phyloP scores from a whole-genome alignment of 2,329 filamentous ascomycete genomes.

The Hypoxylon sp. region DNA sequence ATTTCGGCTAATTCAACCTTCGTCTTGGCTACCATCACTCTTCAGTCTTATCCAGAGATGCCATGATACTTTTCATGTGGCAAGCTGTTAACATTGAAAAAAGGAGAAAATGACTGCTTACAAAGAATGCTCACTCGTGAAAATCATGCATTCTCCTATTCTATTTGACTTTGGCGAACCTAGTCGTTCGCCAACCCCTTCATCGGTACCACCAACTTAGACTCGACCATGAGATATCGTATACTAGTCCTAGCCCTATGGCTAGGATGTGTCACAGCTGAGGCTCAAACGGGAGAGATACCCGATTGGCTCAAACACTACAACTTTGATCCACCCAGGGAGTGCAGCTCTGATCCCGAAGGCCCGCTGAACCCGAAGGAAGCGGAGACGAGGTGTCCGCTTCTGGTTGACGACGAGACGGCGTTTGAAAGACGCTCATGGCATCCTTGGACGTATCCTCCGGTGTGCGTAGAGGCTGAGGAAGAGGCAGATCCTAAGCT shows the following conservation, averaged over 20 bases:
- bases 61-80: slow-evolving; percentile 20
- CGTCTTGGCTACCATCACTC: slow-evolving; percentile 34
- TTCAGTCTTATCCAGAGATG: slow-evolving; percentile 15
- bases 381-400: slow-evolving; percentile 18
- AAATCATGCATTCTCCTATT: slow-evolving; percentile 22
- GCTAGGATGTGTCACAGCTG: slow-evolving; percentile 6
- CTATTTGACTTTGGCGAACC: background rate
- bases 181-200: background rate
- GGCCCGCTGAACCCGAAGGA: slow-evolving; percentile 29
- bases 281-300: slow-evolving; percentile 21
- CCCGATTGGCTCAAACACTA: slow-evolving; percentile 39
- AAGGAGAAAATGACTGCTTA: slow-evolving; percentile 11
- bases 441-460: slow-evolving; percentile 45
- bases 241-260: slow-evolving; percentile 23
- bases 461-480: slow-evolving; percentile 34
- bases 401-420: slow-evolving; percentile 40
- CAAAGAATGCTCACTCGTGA: slow-evolving; percentile 12
- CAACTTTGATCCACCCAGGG: slow-evolving; percentile 31
- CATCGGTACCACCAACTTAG: background rate
- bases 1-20: slow-evolving; percentile 42
- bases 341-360: slow-evolving; percentile 30
- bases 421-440: slow-evolving; percentile 33
- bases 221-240: slow-evolving; percentile 22
- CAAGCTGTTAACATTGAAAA: slow-evolving; percentile 32
- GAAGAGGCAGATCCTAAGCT: slow-evolving; percentile 28